Base-by-base conservation (phyloP, 768 basidiomycete genomes). In the Lactifluus subvellereus region DNA sequence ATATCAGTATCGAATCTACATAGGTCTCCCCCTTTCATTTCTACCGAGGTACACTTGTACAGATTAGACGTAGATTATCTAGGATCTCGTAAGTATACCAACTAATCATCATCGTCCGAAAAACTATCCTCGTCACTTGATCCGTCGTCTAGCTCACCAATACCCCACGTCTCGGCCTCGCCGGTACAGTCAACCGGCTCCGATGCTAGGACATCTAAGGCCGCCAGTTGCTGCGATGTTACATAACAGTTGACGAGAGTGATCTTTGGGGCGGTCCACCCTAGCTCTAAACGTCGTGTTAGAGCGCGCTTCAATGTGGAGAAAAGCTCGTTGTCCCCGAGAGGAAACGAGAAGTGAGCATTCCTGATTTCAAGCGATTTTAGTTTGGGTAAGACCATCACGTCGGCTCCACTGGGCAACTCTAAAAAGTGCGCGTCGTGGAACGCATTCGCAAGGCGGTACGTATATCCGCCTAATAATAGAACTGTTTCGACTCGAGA, bases 261-360 rank as follows among this genome's bases (percentile, higher is more conserved):
- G 11, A 66, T 54, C 27, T 20, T 18, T 11, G 53, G 45, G n/a
- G 32, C 6, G 22, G 38, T 22, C n/a, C 43, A 53, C 11, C 50
- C 51, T 32, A 50, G 32, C 4, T 54, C 18, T 4, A 18, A n/a
- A 38, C 65, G 65, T 52, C 30, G 27, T 13, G 53, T 30, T 13
- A 66, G 53, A 27, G 56, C 52, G 30, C 57, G 45, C 49, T 30
- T 54, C n/a, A 66, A 10, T n/a, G 57, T 50, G 16, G 57, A 50
- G 53, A 64, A 64, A 27, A 66, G 65, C 27, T 64, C 35, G 8
- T 13, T 6, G 14, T 64, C 27, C 16, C 65, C 65, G 5, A 64
- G 35, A 3, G 65, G 65, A 32, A 64, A 66, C 2, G 62, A 64
- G 40, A 66, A 64, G 33, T 66, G 65, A 7, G 62, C 65, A 2